Percentiles rank a stretch among this genome's conserved stretches.
These are phyloP conservation scores for Andrographis paniculata DNA, from an alignment of 305 asterid species.

Conservation along the genomic window DNA sequence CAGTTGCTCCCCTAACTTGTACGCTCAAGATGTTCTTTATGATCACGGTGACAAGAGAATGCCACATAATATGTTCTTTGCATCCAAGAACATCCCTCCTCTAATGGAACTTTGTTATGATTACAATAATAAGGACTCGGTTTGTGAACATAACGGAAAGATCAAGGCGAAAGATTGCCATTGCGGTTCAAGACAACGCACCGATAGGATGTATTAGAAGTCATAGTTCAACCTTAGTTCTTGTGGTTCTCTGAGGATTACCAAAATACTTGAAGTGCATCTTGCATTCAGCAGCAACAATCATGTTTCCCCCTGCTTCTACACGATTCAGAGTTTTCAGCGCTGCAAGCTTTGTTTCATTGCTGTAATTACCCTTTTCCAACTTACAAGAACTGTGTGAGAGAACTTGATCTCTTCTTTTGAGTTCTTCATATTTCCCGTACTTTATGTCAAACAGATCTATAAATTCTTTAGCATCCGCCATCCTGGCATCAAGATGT, in stretches of 20 bases:
- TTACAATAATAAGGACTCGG: constrained; percentile 64
- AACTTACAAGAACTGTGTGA: too few relatives aligned
- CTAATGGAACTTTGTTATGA: constrained; percentile 71
- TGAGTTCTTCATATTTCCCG: too few relatives aligned
- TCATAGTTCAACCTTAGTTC: too few relatives aligned
- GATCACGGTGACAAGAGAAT: constrained; percentile 63
- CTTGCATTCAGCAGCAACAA: constrained; percentile 3
- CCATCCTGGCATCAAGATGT: constrained; percentile 14
- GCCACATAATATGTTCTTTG: constrained; percentile 92
- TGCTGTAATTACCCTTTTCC: too few relatives aligned
- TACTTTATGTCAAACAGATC: too few relatives aligned
- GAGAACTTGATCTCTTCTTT: too few relatives aligned
- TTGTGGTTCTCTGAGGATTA: too few relatives aligned
- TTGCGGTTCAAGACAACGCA: constrained; percentile 71
- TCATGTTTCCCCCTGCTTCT: background rate
- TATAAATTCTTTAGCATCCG: constrained; percentile 2
- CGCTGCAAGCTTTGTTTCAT: background rate
- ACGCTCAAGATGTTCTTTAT: constrained; percentile 70
- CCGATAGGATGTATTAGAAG: constrained; percentile 80
- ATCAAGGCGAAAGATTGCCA: constrained; percentile 64
- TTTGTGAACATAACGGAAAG: constrained; percentile 62
- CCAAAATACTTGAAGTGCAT: too few relatives aligned
- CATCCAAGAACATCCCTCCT: constrained; percentile 83
- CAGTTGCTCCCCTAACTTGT: constrained; percentile 83
- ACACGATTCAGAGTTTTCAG: background rate